phyloP scores from a whole-genome alignment of 129 eudicot species.

The Pseudognaphalium luteoalbum region DNA sequence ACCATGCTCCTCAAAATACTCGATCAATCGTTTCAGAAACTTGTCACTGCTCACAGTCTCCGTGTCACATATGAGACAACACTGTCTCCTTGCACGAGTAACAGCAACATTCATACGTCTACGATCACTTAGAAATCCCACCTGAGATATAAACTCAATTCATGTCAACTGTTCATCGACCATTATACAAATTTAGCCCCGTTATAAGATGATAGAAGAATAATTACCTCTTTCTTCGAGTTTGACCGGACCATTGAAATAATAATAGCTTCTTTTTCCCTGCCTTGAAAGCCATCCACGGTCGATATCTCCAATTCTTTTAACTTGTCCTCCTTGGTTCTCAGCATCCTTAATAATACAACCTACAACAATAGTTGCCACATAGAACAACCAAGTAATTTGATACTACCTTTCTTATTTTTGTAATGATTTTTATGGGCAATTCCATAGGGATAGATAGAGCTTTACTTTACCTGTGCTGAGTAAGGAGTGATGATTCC shows the following conservation, averaged over 20 bases:
- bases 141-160: slow-evolving; percentile 39
- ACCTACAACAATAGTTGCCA: slow-evolving; percentile 48
- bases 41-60: slow-evolving; percentile 92
- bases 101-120: slow-evolving; percentile 99
- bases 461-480: slow-evolving; percentile 63
- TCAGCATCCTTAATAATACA: slow-evolving; percentile 66
- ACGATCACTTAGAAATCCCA: slow-evolving; percentile 91
- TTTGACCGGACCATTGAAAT: slow-evolving; percentile 98
- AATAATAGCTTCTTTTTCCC: slow-evolving; percentile 95
- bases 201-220: neutral
- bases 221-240: slow-evolving; percentile 84
- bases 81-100: slow-evolving; percentile 97
- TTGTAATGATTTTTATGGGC: neutral
- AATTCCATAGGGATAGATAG: no score
- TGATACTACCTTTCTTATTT: neutral
- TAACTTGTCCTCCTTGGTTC: slow-evolving; percentile 69
- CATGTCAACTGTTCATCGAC: neutral
- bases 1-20: slow-evolving; percentile 94
- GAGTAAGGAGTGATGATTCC: slow-evolving; percentile 94
- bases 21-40: slow-evolving; percentile 81
- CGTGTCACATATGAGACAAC: slow-evolving; percentile 85
- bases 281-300: slow-evolving; percentile 97
- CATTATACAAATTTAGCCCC: neutral
- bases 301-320: slow-evolving; percentile 90
- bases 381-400: neutral